Conservation (phyloP, 805 yeast species). For the Schizosaccharomyces osmophilus region DNA sequence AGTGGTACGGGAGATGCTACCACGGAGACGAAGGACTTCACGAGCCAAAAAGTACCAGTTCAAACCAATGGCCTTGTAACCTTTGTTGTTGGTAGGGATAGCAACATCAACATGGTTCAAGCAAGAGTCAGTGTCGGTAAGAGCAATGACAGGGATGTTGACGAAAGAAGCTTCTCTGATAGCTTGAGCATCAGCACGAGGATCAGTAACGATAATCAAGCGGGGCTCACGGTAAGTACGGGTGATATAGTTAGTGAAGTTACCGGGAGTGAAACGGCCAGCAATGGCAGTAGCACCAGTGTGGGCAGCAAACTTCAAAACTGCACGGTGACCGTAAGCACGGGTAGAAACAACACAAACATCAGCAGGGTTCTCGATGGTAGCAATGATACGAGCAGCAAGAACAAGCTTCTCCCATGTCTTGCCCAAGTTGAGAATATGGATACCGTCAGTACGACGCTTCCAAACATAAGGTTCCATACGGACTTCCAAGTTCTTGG, state of each 20-base stretch:
- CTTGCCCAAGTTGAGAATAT: conserved; percentile 92
- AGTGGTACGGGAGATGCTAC: conserved; percentile 84
- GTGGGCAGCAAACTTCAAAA: conserved; percentile 96
- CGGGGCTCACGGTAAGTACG: conserved; percentile 99
- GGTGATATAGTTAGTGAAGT: conserved; percentile 98
- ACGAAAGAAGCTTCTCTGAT: conserved; percentile 99
- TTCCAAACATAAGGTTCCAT: conserved; percentile 82
- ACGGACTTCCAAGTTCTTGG: conserved; percentile 99
- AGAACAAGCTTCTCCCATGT: conserved; percentile 93
- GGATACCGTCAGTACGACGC: conserved; percentile 99
- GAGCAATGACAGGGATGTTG: conserved; percentile 98
- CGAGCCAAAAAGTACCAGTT: conserved; percentile 98
- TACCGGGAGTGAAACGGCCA: conserved; percentile 99
- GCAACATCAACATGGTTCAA: conserved; percentile 97
- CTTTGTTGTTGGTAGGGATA: conserved; percentile 99
- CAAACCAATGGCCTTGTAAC: conserved; percentile 98
- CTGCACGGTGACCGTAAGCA: conserved; percentile 99
- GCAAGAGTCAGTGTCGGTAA: conserved; percentile 96
- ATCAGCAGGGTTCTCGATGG: conserved; percentile 94
- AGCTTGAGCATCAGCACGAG: conserved; percentile 99
- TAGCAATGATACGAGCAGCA: conserved; percentile 99
- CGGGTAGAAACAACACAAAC: conserved; percentile 97
- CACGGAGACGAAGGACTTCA: conserved; percentile 97
- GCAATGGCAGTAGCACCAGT: conserved; percentile 99
- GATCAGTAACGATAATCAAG: conserved; percentile 95